Evolutionary conservation across 805 yeast genomes (phyloP).

Genomic region (Nakazawaea laoshanensis): DNA sequence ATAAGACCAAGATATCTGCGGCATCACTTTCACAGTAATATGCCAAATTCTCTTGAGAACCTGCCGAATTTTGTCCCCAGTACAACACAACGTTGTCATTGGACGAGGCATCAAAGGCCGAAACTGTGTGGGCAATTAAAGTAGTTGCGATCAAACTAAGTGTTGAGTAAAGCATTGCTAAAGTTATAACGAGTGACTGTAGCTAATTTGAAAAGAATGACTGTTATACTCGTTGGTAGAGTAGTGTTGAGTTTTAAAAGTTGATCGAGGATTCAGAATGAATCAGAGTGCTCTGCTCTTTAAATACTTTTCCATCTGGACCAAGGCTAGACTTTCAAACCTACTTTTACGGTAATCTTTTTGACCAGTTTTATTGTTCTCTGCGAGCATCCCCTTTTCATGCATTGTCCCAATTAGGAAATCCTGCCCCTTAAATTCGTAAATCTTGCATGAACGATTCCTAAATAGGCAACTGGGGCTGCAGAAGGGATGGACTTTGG

Average conservation of each 20-base stretch:
- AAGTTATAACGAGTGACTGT: conserved; percentile 5
- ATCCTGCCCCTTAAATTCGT: no score
- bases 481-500: no score
- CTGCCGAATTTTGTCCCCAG: conserved; percentile 88
- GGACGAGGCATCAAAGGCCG: conserved; percentile 26
- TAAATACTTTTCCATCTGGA: no score
- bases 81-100: conserved; percentile 64
- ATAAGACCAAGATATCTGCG: conserved; percentile 63
- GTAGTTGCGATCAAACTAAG: conserved; percentile 11
- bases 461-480: no score
- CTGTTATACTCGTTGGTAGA: no score
- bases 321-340: no score
- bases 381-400: no score
- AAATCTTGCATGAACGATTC: no score
- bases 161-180: conserved; percentile 2
- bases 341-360: no score
- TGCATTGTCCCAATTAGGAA: no score
- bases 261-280: neutral
- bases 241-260: neutral
- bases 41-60: conserved; percentile 36
- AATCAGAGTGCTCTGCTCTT: no score
- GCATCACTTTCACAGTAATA: conserved; percentile 60
- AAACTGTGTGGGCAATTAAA: conserved; percentile 11
- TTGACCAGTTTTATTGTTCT: no score
- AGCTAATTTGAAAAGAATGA: conserved; percentile 1